phyloP scores from a whole-genome alignment of 176 grass and related monocot species.

The Cenchrus purpureus region DNA sequence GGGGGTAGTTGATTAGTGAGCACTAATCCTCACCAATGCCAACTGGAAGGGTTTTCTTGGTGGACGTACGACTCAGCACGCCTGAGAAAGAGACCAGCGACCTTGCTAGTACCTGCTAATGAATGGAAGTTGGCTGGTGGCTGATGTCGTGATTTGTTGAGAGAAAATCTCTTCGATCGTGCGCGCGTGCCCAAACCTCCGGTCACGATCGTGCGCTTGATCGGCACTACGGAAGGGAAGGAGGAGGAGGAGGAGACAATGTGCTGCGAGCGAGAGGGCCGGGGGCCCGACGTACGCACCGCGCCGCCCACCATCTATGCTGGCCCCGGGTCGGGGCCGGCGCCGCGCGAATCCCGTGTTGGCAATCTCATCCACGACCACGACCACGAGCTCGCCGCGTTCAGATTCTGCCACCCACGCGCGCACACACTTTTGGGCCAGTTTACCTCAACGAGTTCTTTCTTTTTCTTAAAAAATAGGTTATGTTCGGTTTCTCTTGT shows the following conservation, averaged over 20 bases:
- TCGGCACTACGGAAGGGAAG: neutral
- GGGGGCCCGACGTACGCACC: neutral
- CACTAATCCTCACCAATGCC: neutral
- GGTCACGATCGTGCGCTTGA: constrained; percentile 8
- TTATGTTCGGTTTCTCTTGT: too few species aligned
- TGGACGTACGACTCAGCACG: neutral
- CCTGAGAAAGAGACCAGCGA: neutral
- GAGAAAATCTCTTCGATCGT: too few species aligned
- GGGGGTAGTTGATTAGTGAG: neutral
- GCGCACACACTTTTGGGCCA: neutral
- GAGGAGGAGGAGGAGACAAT: too few species aligned
- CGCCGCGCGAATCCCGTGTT: neutral
- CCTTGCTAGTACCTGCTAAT: neutral
- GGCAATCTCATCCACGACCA: neutral
- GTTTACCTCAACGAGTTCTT: too few species aligned
- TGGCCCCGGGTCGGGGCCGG: neutral
- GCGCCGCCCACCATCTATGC: neutral
- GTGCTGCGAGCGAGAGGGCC: neutral
- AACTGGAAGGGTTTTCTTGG: neutral
- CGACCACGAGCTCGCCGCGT: neutral
- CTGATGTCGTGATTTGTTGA: too few species aligned
- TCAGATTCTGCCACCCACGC: neutral
- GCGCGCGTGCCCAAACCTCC: neutral
- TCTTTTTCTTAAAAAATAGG: too few species aligned
- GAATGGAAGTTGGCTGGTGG: too few species aligned